Evolutionary conservation across 345 rosid species (phyloP).

Genomic region (Lumnitzera littorea): DNA sequence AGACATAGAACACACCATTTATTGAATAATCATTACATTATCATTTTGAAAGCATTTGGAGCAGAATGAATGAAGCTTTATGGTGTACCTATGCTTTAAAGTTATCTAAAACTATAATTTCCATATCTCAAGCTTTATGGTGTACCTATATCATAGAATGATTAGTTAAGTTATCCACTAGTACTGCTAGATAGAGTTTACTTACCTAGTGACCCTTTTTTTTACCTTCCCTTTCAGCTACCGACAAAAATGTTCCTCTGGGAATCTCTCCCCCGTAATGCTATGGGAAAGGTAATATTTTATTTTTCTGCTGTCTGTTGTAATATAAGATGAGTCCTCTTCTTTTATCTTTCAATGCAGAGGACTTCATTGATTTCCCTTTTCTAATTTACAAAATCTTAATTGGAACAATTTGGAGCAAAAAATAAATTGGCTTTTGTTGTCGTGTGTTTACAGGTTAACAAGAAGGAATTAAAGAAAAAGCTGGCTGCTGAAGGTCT

Average conservation of each 20-base stretch:
- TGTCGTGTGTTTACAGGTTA: conserved; percentile 46
- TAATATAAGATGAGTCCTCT: neutral
- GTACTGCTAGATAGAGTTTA: neutral
- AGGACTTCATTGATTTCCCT: neutral
- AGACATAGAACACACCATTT: too few species aligned
- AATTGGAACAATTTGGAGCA: too few species aligned
- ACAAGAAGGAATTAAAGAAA: conserved; percentile 85
- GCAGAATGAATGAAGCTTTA: neutral
- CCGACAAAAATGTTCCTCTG: conserved; percentile 77
- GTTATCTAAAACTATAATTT: neutral
- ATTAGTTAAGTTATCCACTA: too few species aligned
- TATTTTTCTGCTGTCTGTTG: neutral
- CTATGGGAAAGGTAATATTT: conserved; percentile 88
- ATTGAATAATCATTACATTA: too few species aligned
- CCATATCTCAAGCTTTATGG: neutral
- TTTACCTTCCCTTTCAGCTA: conserved; percentile 33
- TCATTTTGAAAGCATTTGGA: too few species aligned
- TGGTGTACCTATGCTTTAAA: neutral
- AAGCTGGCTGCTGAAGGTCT: conserved; percentile 30
- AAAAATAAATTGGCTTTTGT: neutral
- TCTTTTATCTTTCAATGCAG: neutral
- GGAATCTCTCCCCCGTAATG: conserved; percentile 91
- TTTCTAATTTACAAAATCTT: too few species aligned
- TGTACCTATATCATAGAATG: too few species aligned
- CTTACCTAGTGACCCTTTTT: neutral